A percentile compares a stretch with the other conserved stretches of the same genome.
These are phyloP conservation scores for Coniosporium apollinis DNA, from an alignment of 495 filamentous ascomycete species.

Conservation along the genomic window DNA sequence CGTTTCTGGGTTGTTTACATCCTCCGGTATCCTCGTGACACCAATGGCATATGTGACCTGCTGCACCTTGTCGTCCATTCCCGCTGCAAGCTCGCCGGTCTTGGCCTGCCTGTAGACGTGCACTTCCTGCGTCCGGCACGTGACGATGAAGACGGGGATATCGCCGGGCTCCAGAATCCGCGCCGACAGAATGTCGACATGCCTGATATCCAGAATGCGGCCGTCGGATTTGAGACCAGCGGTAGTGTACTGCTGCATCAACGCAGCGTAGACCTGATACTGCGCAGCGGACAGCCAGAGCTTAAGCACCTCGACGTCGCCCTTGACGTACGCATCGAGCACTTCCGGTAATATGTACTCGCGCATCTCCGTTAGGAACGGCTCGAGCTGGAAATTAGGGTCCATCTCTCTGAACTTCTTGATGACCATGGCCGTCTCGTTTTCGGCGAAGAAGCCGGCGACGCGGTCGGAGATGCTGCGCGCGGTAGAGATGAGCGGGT, in stretches of 20 bases:
- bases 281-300: slow-evolving; percentile 92
- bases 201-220: slow-evolving; percentile 81
- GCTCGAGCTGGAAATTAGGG: slow-evolving; percentile 83
- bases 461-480: slow-evolving; percentile 85
- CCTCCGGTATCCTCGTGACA: slow-evolving; percentile 79
- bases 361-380: slow-evolving; percentile 82
- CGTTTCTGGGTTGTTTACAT: slow-evolving; percentile 93
- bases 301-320: slow-evolving; percentile 76
- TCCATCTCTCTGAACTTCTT: slow-evolving; percentile 97
- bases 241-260: slow-evolving; percentile 86
- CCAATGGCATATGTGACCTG: slow-evolving; percentile 96
- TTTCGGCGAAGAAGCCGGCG: slow-evolving; percentile 93
- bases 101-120: slow-evolving; percentile 91
- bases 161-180: slow-evolving; percentile 92
- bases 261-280: slow-evolving; percentile 81
- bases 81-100: slow-evolving; percentile 75
- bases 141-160: slow-evolving; percentile 92
- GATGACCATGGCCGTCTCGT: slow-evolving; percentile 91
- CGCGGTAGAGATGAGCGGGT: slow-evolving; percentile 82
- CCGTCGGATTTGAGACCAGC: slow-evolving; percentile 89
- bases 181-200: slow-evolving; percentile 79
- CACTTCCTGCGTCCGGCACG: slow-evolving; percentile 91
- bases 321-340: slow-evolving; percentile 93
- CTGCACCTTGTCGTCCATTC: slow-evolving; percentile 97
- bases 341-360: slow-evolving; percentile 98